Evolutionary conservation across 1,139 yeast genomes (phyloP), one percentile per base, ranked within the genome.

Genomic region (Scheffersomyces stambukii): DNA sequence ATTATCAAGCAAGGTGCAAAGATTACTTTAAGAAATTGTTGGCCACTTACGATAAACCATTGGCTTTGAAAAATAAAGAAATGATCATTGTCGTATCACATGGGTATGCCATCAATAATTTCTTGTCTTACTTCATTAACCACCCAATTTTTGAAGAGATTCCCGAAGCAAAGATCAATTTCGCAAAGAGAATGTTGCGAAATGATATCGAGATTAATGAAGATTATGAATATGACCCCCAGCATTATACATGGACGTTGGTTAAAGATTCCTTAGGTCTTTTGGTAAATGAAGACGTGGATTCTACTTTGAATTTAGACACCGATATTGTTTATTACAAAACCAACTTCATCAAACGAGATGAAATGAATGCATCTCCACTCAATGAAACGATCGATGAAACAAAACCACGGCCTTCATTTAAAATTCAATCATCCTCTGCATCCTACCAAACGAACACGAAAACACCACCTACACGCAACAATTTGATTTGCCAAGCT

Each of bases 111-210:
- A 60, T 65, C 25, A 61, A 60, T 36, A 64, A 63, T 39, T 53
- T 67, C 37, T 42, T 67, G 33, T 52, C 61, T 19, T 66, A 59
- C 37, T 67, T 67, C 44, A 54, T 64, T 18, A 64, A 59, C 37
- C 72, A 65, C 42, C 72, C 73, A 5, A 57, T 67, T 4, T 67
- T 67, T 42, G 65, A 66, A 37, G 73, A 67, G 36, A 61, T 67
- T 11, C 71, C 73, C 3, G 71, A 62, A 37, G 64, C 68, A 8
- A 46, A 46, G 18, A 38, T 65, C 24, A 65, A 64, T 42, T 59
- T 35, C 32, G 72, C 73, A 16, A 35, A 40, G 20, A 43, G 56
- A 19, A 38, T 48, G 4, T 25, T 29, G 34, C 36, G 30, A 11
- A 42, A 39, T 6, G 45, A 39, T 4, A 25, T 28, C 4, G 45